These are phyloP conservation scores for Candida vartiovaarae DNA, from an alignment of 805 yeast genomes.

Conservation along the genomic window DNA sequence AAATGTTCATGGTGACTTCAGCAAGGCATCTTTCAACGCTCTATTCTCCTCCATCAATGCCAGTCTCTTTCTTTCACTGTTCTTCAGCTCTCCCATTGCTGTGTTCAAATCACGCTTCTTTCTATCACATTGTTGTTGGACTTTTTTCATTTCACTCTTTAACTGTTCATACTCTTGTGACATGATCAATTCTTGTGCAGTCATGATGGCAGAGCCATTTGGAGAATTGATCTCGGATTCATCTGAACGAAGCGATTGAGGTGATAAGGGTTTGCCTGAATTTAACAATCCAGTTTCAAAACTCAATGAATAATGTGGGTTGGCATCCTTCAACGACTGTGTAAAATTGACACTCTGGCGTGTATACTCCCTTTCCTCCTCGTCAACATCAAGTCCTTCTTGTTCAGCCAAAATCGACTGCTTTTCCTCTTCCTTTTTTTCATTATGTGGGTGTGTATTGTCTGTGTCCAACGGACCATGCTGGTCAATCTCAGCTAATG, in stretches of 20 bases:
- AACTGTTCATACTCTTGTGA: conserved; percentile 2
- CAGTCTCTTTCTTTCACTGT: conserved; percentile 31
- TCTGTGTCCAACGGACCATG: neutral
- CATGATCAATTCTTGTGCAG: neutral
- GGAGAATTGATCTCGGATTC: conserved; percentile 18
- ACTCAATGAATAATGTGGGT: neutral
- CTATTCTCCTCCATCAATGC: conserved; percentile 31
- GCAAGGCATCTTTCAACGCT: conserved; percentile 25
- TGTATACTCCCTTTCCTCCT: neutral
- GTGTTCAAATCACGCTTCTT: conserved; percentile 28
- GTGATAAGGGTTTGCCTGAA: conserved; percentile 23
- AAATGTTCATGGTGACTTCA: conserved; percentile 16
- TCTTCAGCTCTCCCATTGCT: conserved; percentile 26
- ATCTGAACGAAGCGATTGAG: conserved; percentile 30
- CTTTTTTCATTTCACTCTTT: conserved; percentile 13
- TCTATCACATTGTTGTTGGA: conserved; percentile 27
- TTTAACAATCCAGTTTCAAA: neutral
- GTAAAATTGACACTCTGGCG: neutral
- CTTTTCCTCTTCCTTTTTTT: no score
- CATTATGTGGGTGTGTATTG: no score
- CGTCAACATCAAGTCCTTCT: no score
- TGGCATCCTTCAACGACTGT: neutral
- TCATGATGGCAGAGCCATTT: neutral
- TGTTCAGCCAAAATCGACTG: no score
- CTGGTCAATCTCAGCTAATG: conserved; percentile 10